Conservation (phyloP, 768 basidiomycete species). For the Pulveroboletus sp. region DNA sequence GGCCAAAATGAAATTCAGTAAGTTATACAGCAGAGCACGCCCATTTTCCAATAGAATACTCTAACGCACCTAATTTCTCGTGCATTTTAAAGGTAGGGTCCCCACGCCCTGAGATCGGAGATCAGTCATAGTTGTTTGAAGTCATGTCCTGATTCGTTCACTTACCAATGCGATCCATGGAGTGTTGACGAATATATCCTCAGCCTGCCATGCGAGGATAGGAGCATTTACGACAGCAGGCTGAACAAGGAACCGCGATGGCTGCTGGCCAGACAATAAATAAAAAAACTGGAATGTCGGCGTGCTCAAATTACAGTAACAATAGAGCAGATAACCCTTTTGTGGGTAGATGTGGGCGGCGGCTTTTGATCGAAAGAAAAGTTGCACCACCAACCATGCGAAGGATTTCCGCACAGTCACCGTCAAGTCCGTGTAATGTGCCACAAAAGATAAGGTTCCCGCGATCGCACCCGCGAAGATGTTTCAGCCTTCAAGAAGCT, state of each 20-base stretch:
- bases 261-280: too few species aligned
- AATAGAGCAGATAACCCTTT: too few species aligned
- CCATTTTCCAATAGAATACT: neutral
- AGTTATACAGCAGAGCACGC: neutral
- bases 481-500: neutral
- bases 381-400: neutral
- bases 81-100: neutral
- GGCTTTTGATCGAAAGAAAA: neutral
- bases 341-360: neutral
- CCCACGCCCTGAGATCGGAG: neutral
- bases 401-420: neutral
- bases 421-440: too few species aligned
- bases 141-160: neutral
- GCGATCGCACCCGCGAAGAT: slow-evolving; percentile 1
- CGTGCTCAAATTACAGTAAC: neutral
- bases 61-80: neutral
- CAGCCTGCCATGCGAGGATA: neutral
- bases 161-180: neutral
- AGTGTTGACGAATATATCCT: neutral
- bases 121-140: neutral
- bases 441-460: neutral
- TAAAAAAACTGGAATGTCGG: too few species aligned
- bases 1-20: neutral
- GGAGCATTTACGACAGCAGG: neutral
- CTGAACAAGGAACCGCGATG: neutral